Evolutionary conservation across 2,329 filamentous ascomycete genomes (phyloP), one percentile per base, ranked within the genome.

Genomic region (Paracorniculantispora psalliotae): DNA sequence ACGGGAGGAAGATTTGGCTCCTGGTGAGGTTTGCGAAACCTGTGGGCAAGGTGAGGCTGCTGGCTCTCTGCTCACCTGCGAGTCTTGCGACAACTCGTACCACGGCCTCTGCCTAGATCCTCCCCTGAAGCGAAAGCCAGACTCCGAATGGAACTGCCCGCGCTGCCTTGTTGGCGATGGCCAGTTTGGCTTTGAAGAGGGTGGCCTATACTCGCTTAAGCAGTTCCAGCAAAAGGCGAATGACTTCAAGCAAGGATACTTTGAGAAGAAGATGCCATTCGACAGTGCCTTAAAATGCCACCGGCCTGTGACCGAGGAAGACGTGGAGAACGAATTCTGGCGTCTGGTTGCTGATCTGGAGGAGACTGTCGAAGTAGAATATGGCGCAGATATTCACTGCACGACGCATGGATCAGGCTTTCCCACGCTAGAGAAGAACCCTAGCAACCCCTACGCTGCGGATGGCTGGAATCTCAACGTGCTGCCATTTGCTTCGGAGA

Each of bases 351-450:
- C 94, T 50, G 96, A 92, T 67, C 81, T 97, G 53, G 93, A 96
- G 62, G 94, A 97, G 72, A 96, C 92, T 0, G 92, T 97, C 1
- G 94, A 97, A 72, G 94, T 99, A 2, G 94, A 99, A 70, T 99
- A 99, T 68, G 94, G 94, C 41, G 94, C 94, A 10, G 94, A 99
- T 68, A 97, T 99, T 56, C 94, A 99, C 72, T 97, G 92, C 54
- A 97, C 94, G 0, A 99, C 94, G 0, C 94, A 99, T 69, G 94
- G 94, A 9, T 97, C 93, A 63, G 94, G 93, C 1, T 99, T 99
- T 67, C 94, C 94, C 0, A 97, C 93, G 0, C 86, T 96, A 9
- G 94, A 99, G 71, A 91, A 89, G 68, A 88, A 97, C 61, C 94
- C 94, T 0, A 85, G 87, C 50, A 90, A 97, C 70, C 82, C 88